Percentiles rank a stretch among this genome's conserved stretches.
Conservation (phyloP, 2,329 filamentous ascomycete genomes). For the Trichoderma sp. region DNA sequence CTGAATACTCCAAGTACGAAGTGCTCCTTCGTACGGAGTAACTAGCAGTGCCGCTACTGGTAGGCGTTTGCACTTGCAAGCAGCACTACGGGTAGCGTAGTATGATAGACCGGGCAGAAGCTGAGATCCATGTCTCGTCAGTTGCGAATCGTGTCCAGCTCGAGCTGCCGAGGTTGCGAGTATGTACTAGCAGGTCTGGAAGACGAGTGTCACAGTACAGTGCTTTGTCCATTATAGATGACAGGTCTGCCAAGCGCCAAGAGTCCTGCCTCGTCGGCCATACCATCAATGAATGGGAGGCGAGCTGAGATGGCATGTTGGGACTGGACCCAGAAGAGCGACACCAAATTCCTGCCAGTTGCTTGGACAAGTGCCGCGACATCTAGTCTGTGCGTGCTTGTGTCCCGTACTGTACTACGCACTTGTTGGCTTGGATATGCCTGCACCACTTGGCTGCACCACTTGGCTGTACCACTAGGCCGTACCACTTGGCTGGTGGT, state of each 20-base stretch:
- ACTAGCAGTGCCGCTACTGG: background rate
- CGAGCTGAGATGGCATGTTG: background rate
- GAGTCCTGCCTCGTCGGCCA: background rate
- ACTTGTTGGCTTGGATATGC: background rate
- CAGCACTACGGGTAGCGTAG: background rate
- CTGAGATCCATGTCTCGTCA: background rate
- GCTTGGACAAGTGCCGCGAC: background rate
- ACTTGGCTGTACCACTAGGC: background rate
- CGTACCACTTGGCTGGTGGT: background rate
- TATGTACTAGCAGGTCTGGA: background rate
- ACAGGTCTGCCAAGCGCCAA: background rate
- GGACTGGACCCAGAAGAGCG: background rate
- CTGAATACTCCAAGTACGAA: background rate
- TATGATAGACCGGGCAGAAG: background rate
- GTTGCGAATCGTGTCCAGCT: background rate
- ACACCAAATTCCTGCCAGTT: slow-evolving; percentile 6
- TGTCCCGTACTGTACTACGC: background rate
- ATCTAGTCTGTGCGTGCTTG: background rate
- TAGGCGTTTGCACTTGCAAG: background rate
- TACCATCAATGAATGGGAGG: background rate
- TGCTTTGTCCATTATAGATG: background rate
- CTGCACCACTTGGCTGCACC: background rate
- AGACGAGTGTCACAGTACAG: too few relatives aligned
- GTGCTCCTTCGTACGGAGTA: background rate
- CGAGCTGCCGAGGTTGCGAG: slow-evolving; percentile 2